A percentile compares a stretch with the other conserved stretches of the same genome.
phyloP scores from a whole-genome alignment of 495 filamentous ascomycete species.

The Sordaria brevicollis region DNA sequence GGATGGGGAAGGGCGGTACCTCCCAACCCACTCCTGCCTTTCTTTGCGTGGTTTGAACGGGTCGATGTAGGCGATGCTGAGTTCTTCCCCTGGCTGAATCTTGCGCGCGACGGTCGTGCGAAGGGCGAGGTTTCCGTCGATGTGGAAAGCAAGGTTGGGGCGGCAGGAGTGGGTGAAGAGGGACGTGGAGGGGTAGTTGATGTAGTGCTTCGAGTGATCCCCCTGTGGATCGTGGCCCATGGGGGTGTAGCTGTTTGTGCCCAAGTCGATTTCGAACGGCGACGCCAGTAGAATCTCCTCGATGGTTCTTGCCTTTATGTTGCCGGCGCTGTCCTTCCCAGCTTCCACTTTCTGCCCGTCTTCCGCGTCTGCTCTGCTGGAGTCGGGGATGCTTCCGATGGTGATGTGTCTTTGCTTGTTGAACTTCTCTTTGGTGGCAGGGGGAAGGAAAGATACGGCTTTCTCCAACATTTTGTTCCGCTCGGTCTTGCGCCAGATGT shows the following conservation, averaged over 20 bases:
- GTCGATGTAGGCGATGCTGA: slow-evolving; percentile 23
- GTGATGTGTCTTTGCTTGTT: slow-evolving; percentile 1
- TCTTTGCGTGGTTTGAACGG: slow-evolving; percentile 11
- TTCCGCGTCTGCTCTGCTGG: no score
- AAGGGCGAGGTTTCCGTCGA: slow-evolving; percentile 16
- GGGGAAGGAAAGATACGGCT: slow-evolving; percentile 20
- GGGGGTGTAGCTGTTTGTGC: not conserved
- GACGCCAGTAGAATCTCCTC: slow-evolving; percentile 17
- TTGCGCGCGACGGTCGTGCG: slow-evolving; percentile 19
- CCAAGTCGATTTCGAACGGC: slow-evolving; percentile 24
- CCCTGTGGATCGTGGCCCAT: not conserved
- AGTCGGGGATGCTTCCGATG: slow-evolving; percentile 1
- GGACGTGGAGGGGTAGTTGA: slow-evolving; percentile 21
- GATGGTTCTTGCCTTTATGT: no score
- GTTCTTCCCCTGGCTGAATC: slow-evolving; percentile 20
- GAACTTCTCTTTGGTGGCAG: slow-evolving; percentile 11
- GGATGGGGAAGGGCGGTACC: not conserved
- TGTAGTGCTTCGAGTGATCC: slow-evolving; percentile 15
- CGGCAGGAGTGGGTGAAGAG: slow-evolving; percentile 24
- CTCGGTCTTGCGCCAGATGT: slow-evolving; percentile 10
- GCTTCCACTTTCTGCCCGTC: no score
- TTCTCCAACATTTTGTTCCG: slow-evolving; percentile 17
- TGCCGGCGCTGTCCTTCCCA: no score
- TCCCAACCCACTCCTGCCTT: slow-evolving; percentile 14
- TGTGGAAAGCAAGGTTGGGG: slow-evolving; percentile 24